phyloP scores from a whole-genome alignment of 2,329 filamentous ascomycete species.

The Fusarium neocosmosporiellum region DNA sequence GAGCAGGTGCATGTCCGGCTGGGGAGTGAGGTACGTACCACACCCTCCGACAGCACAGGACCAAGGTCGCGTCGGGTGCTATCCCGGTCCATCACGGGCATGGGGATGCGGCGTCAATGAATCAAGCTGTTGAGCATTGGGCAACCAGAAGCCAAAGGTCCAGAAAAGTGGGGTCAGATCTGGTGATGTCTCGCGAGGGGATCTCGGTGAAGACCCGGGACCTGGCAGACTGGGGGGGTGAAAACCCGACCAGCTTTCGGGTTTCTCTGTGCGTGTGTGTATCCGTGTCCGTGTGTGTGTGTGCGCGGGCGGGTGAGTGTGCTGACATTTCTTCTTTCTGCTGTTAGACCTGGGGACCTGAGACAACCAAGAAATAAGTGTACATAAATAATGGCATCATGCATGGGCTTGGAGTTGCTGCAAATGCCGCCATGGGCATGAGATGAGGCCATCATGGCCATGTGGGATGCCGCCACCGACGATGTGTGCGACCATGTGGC shows the following conservation, averaged over 20 bases:
- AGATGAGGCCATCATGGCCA: slow-evolving; percentile 24
- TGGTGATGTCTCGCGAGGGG: slow-evolving; percentile 36
- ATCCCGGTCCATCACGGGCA: slow-evolving; percentile 10
- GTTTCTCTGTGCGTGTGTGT: neutral
- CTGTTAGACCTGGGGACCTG: slow-evolving; percentile 5
- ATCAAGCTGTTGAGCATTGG: slow-evolving; percentile 23
- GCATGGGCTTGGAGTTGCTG: slow-evolving; percentile 15
- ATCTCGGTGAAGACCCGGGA: slow-evolving; percentile 40
- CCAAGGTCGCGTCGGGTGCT: slow-evolving; percentile 10
- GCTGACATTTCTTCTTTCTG: slow-evolving; percentile 15
- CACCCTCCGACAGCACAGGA: neutral
- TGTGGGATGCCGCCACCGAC: slow-evolving; percentile 2
- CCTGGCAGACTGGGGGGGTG: slow-evolving; percentile 13
- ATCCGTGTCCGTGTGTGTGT: neutral
- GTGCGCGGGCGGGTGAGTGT: neutral
- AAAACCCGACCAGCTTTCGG: slow-evolving; percentile 1
- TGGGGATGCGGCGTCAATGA: slow-evolving; percentile 12
- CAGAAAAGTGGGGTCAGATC: slow-evolving; percentile 23
- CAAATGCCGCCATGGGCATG: slow-evolving; percentile 5
- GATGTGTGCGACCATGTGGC: slow-evolving; percentile 12
- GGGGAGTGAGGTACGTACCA: neutral
- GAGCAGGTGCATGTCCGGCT: neutral
- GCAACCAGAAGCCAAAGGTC: slow-evolving; percentile 12
- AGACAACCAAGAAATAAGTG: slow-evolving; percentile 5
- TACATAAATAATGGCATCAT: slow-evolving; percentile 33